Evolutionary conservation across 2,329 filamentous ascomycete genomes (phyloP).

Genomic region (Epichloe festucae): DNA sequence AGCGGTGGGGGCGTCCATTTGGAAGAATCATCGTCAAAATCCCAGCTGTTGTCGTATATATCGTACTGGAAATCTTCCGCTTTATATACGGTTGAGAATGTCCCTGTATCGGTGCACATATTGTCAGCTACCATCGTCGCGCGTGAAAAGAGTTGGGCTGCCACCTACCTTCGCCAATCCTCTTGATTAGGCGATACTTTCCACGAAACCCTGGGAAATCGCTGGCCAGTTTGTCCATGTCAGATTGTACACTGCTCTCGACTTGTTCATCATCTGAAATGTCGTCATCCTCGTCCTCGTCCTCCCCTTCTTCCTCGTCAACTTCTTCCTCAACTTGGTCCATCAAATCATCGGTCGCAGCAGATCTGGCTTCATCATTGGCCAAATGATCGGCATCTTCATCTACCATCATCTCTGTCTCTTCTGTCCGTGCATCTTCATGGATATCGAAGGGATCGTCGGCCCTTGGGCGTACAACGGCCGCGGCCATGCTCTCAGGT

Average conservation of each 20-base stretch:
- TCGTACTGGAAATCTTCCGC: constrained; percentile 86
- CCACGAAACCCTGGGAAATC: constrained; percentile 75
- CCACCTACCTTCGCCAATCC: constrained; percentile 78
- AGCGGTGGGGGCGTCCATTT: constrained; percentile 58
- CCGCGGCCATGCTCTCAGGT: constrained; percentile 3
- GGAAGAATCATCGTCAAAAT: constrained; percentile 53
- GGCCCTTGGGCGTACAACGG: constrained; percentile 5
- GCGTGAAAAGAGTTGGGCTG: neutral
- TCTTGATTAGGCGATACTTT: constrained; percentile 82
- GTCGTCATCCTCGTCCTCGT: constrained; percentile 25
- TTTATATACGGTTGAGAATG: constrained; percentile 98
- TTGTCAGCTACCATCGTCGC: neutral
- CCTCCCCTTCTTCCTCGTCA: constrained; percentile 18
- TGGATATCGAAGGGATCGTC: constrained; percentile 34
- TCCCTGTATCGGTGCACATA: constrained; percentile 45
- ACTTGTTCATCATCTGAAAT: constrained; percentile 49
- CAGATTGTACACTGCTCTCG: constrained; percentile 59
- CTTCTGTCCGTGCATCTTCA: constrained; percentile 36
- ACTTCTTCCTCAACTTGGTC: constrained; percentile 16
- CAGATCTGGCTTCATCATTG: constrained; percentile 14
- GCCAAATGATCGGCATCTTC: constrained; percentile 21
- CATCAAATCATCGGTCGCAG: constrained; percentile 13
- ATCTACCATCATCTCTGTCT: constrained; percentile 37
- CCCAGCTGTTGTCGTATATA: constrained; percentile 76
- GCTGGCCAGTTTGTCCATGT: constrained; percentile 75